These are phyloP conservation scores for Nannizziopsis barbatae DNA, from an alignment of 2,329 filamentous ascomycete species.

Conservation along the genomic window DNA sequence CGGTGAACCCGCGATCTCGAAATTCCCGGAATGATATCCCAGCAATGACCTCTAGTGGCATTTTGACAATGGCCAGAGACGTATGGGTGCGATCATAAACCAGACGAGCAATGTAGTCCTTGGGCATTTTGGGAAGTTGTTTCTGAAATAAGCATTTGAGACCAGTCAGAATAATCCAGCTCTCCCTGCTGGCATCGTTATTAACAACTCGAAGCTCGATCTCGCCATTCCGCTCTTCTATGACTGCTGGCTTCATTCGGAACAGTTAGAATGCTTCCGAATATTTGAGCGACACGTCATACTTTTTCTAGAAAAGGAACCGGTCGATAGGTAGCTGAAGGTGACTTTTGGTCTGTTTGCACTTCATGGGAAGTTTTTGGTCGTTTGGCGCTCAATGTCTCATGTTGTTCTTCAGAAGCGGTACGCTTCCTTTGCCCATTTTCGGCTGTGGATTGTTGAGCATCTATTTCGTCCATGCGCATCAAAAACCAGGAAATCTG, in stretches of 20 bases:
- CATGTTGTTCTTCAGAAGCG: constrained; percentile 19
- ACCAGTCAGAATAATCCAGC: constrained; percentile 85
- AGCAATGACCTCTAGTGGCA: constrained; percentile 68
- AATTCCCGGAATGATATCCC: constrained; percentile 84
- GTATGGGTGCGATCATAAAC: constrained; percentile 83
- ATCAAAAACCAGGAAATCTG: too few species aligned
- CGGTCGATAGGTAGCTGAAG: constrained; percentile 31
- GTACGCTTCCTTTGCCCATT: too few species aligned
- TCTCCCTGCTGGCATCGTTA: constrained; percentile 80
- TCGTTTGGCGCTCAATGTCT: constrained; percentile 17
- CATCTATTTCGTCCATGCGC: too few species aligned
- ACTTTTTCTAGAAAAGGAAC: constrained; percentile 73
- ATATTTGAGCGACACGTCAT: constrained; percentile 9
- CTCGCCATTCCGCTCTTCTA: constrained; percentile 85
- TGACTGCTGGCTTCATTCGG: constrained; percentile 68
- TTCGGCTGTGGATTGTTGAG: too few species aligned
- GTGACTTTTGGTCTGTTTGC: constrained; percentile 13
- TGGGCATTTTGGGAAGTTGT: constrained; percentile 86
- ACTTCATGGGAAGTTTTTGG: constrained; percentile 21
- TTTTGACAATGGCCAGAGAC: constrained; percentile 83
- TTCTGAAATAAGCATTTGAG: constrained; percentile 96
- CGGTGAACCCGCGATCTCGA: constrained; percentile 70
- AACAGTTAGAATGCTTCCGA: constrained; percentile 16
- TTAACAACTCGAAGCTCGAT: constrained; percentile 98
- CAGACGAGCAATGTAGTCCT: constrained; percentile 80